These are phyloP conservation scores for Boletus vinaceobasis DNA, from an alignment of 768 basidiomycete genomes.

Conservation along the genomic window DNA sequence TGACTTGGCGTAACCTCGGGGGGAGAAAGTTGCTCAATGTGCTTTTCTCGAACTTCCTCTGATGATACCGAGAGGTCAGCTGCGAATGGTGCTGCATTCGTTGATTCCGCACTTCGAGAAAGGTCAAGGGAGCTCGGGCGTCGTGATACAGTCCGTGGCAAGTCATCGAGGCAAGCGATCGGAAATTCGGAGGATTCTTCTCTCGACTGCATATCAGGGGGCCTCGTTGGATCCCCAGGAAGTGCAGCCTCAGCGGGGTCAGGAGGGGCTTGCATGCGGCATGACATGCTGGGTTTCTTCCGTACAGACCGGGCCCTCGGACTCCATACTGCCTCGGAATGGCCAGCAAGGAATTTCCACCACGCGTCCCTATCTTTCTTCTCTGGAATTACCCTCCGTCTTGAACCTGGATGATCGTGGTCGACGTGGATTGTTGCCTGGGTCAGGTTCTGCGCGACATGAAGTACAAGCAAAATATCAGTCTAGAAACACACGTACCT, in stretches of 20 bases:
- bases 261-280: conserved; percentile 37
- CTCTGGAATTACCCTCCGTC: conserved; percentile 53
- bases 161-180: neutral
- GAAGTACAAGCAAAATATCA: neutral
- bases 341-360: conserved; percentile 76
- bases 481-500: conserved; percentile 29
- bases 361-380: conserved; percentile 70
- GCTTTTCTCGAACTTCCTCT: neutral
- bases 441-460: conserved; percentile 51
- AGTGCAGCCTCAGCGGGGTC: conserved; percentile 20
- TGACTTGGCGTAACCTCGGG: conserved; percentile 59
- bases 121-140: neutral
- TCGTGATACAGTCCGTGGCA: neutral
- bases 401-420: conserved; percentile 1
- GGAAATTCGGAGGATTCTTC: neutral
- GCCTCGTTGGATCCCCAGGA: neutral
- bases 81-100: neutral
- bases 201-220: neutral
- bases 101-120: neutral
- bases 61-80: neutral
- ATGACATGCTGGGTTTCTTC: conserved; percentile 8
- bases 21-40: conserved; percentile 25
- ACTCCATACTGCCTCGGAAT: conserved; percentile 67
- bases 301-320: conserved; percentile 25
- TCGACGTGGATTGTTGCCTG: conserved; percentile 51